Conservation (phyloP, 2,329 filamentous ascomycete genomes). For the Mariannaea elegans region DNA sequence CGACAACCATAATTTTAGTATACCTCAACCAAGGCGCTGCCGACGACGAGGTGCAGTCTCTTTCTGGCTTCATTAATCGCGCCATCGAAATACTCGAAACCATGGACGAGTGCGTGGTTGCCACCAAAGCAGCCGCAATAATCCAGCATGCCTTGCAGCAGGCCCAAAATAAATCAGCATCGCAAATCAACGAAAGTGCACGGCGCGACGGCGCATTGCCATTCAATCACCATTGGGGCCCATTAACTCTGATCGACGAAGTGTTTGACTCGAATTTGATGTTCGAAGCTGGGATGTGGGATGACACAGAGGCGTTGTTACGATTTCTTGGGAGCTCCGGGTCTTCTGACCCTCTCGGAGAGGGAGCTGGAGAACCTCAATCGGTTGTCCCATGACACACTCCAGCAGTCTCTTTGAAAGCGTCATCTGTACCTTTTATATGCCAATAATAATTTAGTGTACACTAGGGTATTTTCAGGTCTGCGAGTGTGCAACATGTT, state of each 20-base stretch:
- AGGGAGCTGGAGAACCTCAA: neutral
- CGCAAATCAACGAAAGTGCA: constrained; percentile 4
- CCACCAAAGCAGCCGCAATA: constrained; percentile 6
- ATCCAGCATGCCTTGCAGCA: constrained; percentile 9
- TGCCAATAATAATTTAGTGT: no score
- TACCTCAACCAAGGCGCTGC: constrained; percentile 13
- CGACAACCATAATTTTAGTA: constrained; percentile 12
- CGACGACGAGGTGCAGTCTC: constrained; percentile 6
- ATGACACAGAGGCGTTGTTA: constrained; percentile 12
- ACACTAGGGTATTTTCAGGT: no score
- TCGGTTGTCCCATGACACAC: no score
- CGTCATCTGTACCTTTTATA: no score
- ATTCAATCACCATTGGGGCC: constrained; percentile 21
- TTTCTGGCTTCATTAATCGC: constrained; percentile 10
- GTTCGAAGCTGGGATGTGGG: constrained; percentile 18
- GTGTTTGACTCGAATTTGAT: constrained; percentile 21
- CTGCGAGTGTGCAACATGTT: no score
- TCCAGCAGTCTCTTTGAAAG: no score
- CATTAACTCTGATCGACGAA: constrained; percentile 17
- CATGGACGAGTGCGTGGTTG: constrained; percentile 22
- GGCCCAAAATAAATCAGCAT: constrained; percentile 7
- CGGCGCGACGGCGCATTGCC: constrained; percentile 12
- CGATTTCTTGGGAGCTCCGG: constrained; percentile 9
- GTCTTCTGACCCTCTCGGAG: neutral
- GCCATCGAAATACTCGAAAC: constrained; percentile 19